These are phyloP conservation scores for Musa itinerans DNA, from an alignment of 176 grass and related monocot species.

Conservation along the genomic window DNA sequence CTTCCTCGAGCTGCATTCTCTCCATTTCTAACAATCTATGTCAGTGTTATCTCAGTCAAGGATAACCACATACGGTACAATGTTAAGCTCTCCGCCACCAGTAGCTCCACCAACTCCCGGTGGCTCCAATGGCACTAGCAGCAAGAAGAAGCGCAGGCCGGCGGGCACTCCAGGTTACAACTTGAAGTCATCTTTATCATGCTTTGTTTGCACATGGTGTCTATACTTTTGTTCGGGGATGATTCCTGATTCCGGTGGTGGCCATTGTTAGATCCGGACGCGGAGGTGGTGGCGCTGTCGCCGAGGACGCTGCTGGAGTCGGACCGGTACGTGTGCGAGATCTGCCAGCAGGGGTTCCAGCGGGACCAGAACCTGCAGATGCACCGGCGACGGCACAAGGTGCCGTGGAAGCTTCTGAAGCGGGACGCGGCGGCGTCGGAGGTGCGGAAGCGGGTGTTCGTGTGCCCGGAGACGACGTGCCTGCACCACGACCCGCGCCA, in stretches of 20 bases:
- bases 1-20: too few relatives aligned
- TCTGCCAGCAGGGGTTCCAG: slow-evolving; percentile 86
- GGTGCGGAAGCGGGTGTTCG: slow-evolving; percentile 49
- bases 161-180: background rate
- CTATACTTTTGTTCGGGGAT: too few relatives aligned
- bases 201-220: too few relatives aligned
- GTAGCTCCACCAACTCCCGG: background rate
- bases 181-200: too few relatives aligned
- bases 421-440: slow-evolving; percentile 32
- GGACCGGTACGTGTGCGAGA: slow-evolving; percentile 67
- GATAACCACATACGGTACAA: background rate
- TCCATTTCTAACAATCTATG: too few relatives aligned
- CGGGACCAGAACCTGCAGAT: slow-evolving; percentile 89
- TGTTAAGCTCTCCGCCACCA: background rate
- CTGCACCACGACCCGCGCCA: slow-evolving; percentile 66
- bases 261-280: slow-evolving; percentile 52
- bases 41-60: too few relatives aligned
- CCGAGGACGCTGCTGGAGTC: slow-evolving; percentile 77
- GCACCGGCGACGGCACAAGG: slow-evolving; percentile 81
- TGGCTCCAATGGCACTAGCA: background rate
- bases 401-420: slow-evolving; percentile 83
- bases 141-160: background rate
- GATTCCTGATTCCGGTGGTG: too few relatives aligned
- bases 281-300: slow-evolving; percentile 88
- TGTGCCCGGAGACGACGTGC: slow-evolving; percentile 86